Conservation (phyloP, 2,329 filamentous ascomycete species). For the Anthostomella pinea region DNA sequence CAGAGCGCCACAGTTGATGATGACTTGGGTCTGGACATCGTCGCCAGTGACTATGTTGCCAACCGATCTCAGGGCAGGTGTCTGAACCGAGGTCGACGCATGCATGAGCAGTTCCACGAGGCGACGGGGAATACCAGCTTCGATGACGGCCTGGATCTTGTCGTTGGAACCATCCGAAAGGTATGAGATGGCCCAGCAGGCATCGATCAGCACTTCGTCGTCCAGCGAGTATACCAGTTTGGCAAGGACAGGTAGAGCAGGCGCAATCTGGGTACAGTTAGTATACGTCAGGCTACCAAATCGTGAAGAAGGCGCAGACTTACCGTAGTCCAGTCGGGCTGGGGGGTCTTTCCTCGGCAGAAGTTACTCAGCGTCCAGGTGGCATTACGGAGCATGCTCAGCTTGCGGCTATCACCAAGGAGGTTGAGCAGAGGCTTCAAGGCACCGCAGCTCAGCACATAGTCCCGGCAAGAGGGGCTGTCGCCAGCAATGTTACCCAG, state of each 20-base stretch:
- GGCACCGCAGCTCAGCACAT: slow-evolving; percentile 87
- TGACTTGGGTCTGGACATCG: slow-evolving; percentile 97
- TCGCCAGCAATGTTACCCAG: slow-evolving; percentile 98
- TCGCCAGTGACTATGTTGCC: slow-evolving; percentile 99
- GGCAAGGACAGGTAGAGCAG: slow-evolving; percentile 88
- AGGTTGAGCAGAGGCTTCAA: slow-evolving; percentile 86
- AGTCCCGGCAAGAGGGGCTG: slow-evolving; percentile 95
- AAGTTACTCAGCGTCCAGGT: slow-evolving; percentile 99
- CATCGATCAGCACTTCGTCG: slow-evolving; percentile 96
- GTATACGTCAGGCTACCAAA: background rate
- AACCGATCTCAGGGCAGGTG: slow-evolving; percentile 91
- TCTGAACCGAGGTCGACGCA: slow-evolving; percentile 96
- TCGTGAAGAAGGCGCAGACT: slow-evolving; percentile 36
- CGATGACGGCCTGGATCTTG: slow-evolving; percentile 98
- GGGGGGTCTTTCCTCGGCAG: slow-evolving; percentile 98
- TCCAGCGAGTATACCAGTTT: slow-evolving; percentile 99
- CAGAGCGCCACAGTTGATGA: slow-evolving; percentile 96
- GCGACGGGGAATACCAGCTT: slow-evolving; percentile 93
- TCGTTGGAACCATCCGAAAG: slow-evolving; percentile 97
- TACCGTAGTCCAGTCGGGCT: slow-evolving; percentile 96
- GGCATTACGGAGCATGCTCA: slow-evolving; percentile 98
- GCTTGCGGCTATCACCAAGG: slow-evolving; percentile 94
- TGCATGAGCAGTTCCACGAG: slow-evolving; percentile 98
- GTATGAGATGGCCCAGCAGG: slow-evolving; percentile 99
- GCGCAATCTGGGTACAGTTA: slow-evolving; percentile 67